Evolutionary conservation across 352 stramenopile species (phyloP).

Genomic region (Phytophthora citricola): DNA sequence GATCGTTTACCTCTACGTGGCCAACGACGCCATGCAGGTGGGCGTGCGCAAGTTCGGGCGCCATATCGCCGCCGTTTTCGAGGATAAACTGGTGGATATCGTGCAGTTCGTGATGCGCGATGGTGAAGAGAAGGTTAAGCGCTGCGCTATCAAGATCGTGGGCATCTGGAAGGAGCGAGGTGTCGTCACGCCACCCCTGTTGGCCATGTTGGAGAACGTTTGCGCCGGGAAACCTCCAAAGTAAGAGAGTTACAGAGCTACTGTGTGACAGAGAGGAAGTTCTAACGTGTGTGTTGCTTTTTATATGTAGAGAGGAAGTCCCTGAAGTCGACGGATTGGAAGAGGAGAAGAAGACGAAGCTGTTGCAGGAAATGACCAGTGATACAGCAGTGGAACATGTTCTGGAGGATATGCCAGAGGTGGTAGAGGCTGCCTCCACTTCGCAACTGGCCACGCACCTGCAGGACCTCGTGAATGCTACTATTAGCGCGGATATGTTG

Average conservation of each 20-base stretch:
- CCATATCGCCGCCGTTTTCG: slow-evolving; percentile 68
- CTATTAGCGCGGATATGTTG: slow-evolving; percentile 84
- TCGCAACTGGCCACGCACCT: slow-evolving; percentile 48
- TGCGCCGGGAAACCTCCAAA: slow-evolving; percentile 70
- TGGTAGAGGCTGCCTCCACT: slow-evolving; percentile 62
- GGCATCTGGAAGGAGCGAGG: slow-evolving; percentile 85
- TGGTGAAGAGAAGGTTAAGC: slow-evolving; percentile 85
- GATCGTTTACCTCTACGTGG: slow-evolving; percentile 87
- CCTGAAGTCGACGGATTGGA: slow-evolving; percentile 35
- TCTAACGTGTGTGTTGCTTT: slow-evolving; percentile 18
- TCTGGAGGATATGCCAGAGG: slow-evolving; percentile 75
- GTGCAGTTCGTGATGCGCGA: slow-evolving; percentile 71
- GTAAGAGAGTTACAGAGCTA: slow-evolving; percentile 34
- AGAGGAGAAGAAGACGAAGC: slow-evolving; percentile 32
- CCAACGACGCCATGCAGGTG: slow-evolving; percentile 88
- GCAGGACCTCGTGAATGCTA: slow-evolving; percentile 81
- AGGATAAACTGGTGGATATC: slow-evolving; percentile 59
- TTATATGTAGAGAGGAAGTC: slow-evolving; percentile 39
- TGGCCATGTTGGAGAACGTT: slow-evolving; percentile 79
- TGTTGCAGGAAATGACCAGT: slow-evolving; percentile 50
- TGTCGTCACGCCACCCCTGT: slow-evolving; percentile 56
- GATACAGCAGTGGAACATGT: slow-evolving; percentile 48
- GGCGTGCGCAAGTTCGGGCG: slow-evolving; percentile 83
- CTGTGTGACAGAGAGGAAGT: not conserved
- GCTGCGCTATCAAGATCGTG: slow-evolving; percentile 87